Base-by-base conservation (phyloP, 805 yeast species). In the Lipomyces starkeyi region DNA sequence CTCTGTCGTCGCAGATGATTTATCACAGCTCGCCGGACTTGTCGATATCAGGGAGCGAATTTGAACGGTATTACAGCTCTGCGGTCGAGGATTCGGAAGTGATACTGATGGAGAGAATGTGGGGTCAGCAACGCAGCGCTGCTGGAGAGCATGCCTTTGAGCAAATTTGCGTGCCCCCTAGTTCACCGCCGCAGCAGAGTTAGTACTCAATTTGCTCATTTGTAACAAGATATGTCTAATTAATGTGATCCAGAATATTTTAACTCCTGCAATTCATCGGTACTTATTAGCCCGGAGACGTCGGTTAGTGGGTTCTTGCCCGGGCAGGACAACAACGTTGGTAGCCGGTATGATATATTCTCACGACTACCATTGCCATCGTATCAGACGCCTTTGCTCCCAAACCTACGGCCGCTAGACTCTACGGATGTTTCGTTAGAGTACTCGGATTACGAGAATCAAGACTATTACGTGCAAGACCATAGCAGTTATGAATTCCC, bases 11-110 rank as follows among this genome's bases (percentile, higher is more conserved):
- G 7, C 40, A 59, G 11, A 35, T 66, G 66, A 27, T 63, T 17
- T 68, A 65, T 40, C 55, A 63, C 20, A 67, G 66, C 58, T 65
- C 70, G 20, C 69, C 71, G 8, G 66, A 62, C 34, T 53, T 66
- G 35, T 54, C 64, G 3, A 25, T 62, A 27, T 63, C 67, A 13
- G 67, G 65, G 17, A 62, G 64, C 56, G 70, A 68, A 52, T 62
- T 65, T 2, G 71, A 66, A 11, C 59, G 35, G 25, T 65, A 62
- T 20, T 63, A 54, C 54, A 52, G 63, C 35, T 54, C 62, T 9
- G 59, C 65, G 29, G 63, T 43, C 13, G 59, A 56, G 34, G 47
- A 54, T 2, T 22, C 58, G 7, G 56, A 63, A 5, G 53, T 25
- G 17, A 40, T 49, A 5, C 22, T 64, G 61, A 61, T 58, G 63